Conservation (phyloP, 768 basidiomycete species). For the Tephrocybe sp. region DNA sequence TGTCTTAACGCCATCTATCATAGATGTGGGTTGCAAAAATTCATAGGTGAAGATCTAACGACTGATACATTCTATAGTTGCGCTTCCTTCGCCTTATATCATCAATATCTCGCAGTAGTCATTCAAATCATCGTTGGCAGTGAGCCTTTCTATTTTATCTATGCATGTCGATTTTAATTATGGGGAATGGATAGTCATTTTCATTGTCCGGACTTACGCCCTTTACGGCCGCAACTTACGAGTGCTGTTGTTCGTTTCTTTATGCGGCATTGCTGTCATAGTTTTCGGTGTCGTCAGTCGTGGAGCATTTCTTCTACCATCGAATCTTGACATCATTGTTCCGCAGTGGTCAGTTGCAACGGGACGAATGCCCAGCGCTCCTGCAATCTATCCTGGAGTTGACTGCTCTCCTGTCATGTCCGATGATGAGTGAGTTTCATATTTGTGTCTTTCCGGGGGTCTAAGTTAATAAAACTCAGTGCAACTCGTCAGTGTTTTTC, state of each 20-base stretch:
- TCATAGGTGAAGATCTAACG: neutral
- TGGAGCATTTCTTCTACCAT: too few relatives aligned
- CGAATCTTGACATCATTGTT: neutral
- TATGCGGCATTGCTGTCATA: slow-evolving; percentile 24
- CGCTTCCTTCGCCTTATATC: slow-evolving; percentile 20
- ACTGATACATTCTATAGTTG: slow-evolving; percentile 26
- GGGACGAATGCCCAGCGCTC: neutral
- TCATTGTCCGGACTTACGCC: slow-evolving; percentile 42
- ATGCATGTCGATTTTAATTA: neutral
- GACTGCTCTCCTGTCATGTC: neutral
- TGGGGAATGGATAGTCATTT: slow-evolving; percentile 1
- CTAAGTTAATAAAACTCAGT: neutral
- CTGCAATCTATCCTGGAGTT: neutral
- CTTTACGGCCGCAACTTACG: slow-evolving; percentile 30
- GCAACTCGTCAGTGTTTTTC: neutral
- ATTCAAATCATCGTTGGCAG: slow-evolving; percentile 36
- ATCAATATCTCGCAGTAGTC: slow-evolving; percentile 29
- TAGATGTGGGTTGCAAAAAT: neutral
- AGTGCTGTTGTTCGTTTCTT: slow-evolving; percentile 25
- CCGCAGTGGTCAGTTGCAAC: neutral
- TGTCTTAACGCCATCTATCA: too few relatives aligned
- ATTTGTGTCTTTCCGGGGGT: neutral
- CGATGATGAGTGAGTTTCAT: neutral
- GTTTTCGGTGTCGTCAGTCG: slow-evolving; percentile 24
- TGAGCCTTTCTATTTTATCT: slow-evolving; percentile 14